Conservation (phyloP, 164 flowering plant species). For the Chimonanthus salicifolius region DNA sequence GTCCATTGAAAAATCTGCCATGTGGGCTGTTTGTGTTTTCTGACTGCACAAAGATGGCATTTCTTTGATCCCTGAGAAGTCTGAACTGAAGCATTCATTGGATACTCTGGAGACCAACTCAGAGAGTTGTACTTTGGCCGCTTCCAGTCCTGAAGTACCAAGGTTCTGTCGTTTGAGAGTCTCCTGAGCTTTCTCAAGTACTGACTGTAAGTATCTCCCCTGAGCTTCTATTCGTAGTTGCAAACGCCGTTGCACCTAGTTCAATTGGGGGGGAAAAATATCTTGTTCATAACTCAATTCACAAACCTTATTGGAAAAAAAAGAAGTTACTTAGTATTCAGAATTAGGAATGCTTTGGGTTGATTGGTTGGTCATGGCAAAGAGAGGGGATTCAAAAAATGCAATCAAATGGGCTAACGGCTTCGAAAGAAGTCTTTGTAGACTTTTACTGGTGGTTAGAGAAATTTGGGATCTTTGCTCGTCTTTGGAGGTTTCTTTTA, state of each 20-base stretch:
- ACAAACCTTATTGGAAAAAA: too few relatives aligned
- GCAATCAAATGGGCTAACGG: too few relatives aligned
- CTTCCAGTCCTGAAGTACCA: conserved; percentile 63
- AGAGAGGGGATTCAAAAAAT: too few relatives aligned
- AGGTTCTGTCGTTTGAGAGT: conserved; percentile 72
- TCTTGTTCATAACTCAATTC: background rate
- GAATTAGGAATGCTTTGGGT: too few relatives aligned
- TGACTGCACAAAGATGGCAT: conserved; percentile 37
- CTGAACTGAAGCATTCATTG: conserved; percentile 54
- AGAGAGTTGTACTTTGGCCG: conserved; percentile 72
- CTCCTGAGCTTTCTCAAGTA: conserved; percentile 88
- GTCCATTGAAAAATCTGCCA: conserved; percentile 59
- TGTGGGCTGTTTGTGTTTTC: conserved; percentile 43
- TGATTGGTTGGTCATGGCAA: too few relatives aligned
- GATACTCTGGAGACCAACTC: conserved; percentile 76
- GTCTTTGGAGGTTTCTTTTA: too few relatives aligned
- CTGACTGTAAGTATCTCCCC: conserved; percentile 80
- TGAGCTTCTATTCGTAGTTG: conserved; percentile 86
- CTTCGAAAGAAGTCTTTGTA: too few relatives aligned
- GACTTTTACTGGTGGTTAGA: too few relatives aligned
- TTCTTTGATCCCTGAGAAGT: conserved; percentile 48
- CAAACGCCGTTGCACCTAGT: conserved; percentile 61
- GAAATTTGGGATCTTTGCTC: too few relatives aligned
- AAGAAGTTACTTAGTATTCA: too few relatives aligned
- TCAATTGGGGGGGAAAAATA: conserved; percentile 8